These are phyloP conservation scores for Ceratocystis cubensis DNA, from an alignment of 2,329 filamentous ascomycete species.

Conservation along the genomic window DNA sequence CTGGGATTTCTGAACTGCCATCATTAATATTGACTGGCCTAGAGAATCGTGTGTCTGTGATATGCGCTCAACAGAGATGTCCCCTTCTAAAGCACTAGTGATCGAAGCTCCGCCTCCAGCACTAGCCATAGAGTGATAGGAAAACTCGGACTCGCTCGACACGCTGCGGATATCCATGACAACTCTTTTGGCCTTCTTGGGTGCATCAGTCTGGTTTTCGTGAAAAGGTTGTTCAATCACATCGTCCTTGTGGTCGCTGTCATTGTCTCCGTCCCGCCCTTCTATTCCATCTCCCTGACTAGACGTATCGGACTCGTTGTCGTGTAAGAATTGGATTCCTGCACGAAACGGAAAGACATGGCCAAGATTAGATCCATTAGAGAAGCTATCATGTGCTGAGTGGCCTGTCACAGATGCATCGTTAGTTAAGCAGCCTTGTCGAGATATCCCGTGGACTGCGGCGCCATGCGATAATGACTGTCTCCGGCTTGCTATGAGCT, in stretches of 20 bases:
- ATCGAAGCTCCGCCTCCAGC: slow-evolving; percentile 66
- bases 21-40: slow-evolving; percentile 81
- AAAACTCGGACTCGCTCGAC: slow-evolving; percentile 74
- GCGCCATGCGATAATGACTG: slow-evolving; percentile 8
- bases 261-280: not conserved
- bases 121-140: slow-evolving; percentile 54
- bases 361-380: slow-evolving; percentile 48
- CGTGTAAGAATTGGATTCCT: not conserved
- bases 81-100: slow-evolving; percentile 63
- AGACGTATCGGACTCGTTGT: slow-evolving; percentile 29
- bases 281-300: slow-evolving; percentile 7
- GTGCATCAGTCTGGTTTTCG: slow-evolving; percentile 22
- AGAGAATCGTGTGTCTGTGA: slow-evolving; percentile 55
- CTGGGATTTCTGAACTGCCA: slow-evolving; percentile 64
- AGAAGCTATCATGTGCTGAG: slow-evolving; percentile 31
- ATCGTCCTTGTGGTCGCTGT: slow-evolving; percentile 32
- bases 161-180: slow-evolving; percentile 82
- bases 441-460: slow-evolving; percentile 27
- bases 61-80: slow-evolving; percentile 69
- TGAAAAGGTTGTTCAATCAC: slow-evolving; percentile 20
- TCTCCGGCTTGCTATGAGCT: slow-evolving; percentile 13
- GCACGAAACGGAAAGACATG: slow-evolving; percentile 79
- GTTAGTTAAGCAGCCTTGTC: slow-evolving; percentile 30
- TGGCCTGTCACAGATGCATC: slow-evolving; percentile 30
- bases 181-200: slow-evolving; percentile 59